Evolutionary conservation across 345 rosid species (phyloP).

Genomic region (Citrus glauca): DNA sequence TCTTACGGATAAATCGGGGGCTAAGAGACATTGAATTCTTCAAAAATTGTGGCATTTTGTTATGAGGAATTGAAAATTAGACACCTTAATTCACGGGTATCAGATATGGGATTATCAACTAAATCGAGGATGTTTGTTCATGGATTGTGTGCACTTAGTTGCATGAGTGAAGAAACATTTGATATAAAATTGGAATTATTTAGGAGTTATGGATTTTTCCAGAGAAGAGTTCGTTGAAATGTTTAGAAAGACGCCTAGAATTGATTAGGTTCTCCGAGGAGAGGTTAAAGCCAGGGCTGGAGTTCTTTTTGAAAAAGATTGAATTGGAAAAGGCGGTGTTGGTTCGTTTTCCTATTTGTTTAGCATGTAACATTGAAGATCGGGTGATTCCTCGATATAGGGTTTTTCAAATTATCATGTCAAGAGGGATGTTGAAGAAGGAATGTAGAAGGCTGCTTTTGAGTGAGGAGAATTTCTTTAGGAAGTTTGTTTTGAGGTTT

Average conservation of each 20-base stretch:
- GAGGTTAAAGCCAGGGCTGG: constrained; percentile 27
- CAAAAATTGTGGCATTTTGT: constrained; percentile 23
- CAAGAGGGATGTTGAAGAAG: constrained; percentile 27
- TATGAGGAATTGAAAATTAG: constrained; percentile 13
- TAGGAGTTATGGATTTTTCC: constrained; percentile 26
- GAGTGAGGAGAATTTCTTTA: constrained; percentile 21
- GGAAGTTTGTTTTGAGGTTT: constrained; percentile 26
- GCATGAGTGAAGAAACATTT: constrained; percentile 23
- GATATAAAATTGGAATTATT: constrained; percentile 25
- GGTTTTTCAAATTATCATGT: constrained; percentile 30
- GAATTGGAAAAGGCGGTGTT: constrained; percentile 22
- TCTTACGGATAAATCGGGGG: not conserved
- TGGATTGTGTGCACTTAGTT: constrained; percentile 27
- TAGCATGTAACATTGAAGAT: constrained; percentile 29
- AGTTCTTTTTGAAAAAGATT: constrained; percentile 25
- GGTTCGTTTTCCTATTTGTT: constrained; percentile 11
- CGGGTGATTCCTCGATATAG: constrained; percentile 32
- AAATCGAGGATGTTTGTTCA: constrained; percentile 40
- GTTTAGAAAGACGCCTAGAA: constrained; percentile 25
- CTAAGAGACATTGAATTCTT: constrained; percentile 24
- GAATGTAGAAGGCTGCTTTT: constrained; percentile 4
- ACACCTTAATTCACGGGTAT: constrained; percentile 8
- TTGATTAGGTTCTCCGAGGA: constrained; percentile 24
- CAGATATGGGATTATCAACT: constrained; percentile 30
- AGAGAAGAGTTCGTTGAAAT: constrained; percentile 23